Percentiles rank a stretch among this genome's conserved stretches.
These are phyloP conservation scores for Sphagnurus paluster DNA, from an alignment of 1,284 basidiomycete species.

Conservation along the genomic window DNA sequence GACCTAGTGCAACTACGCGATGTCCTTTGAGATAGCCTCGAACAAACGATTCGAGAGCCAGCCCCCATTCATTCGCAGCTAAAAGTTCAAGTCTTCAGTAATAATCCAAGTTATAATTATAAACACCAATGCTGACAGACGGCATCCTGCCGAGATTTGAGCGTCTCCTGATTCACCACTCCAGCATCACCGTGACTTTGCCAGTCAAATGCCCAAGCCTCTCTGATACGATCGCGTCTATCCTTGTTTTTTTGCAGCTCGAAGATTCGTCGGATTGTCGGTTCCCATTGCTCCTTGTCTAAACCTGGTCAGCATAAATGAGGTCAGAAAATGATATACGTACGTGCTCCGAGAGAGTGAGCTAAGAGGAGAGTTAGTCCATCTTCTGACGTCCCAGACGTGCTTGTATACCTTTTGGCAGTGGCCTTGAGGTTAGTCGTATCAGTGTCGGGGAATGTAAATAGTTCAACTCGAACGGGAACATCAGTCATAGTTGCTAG, in stretches of 20 bases:
- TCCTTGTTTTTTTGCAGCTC: constrained; percentile 24
- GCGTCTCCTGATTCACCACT: constrained; percentile 37
- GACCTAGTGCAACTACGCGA: constrained; percentile 40
- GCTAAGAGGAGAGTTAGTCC: constrained; percentile 29
- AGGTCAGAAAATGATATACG: constrained; percentile 14
- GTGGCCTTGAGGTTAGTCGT: constrained; percentile 22
- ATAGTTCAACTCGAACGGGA: constrained; percentile 10
- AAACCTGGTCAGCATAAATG: neutral
- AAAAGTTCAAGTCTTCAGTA: constrained; percentile 17
- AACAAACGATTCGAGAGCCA: constrained; percentile 37
- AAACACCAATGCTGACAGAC: constrained; percentile 43
- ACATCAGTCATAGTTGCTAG: neutral
- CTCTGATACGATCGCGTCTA: constrained; percentile 34
- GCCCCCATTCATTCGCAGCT: constrained; percentile 39
- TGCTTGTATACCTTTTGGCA: constrained; percentile 26
- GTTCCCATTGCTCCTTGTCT: constrained; percentile 59
- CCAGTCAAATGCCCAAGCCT: constrained; percentile 55
- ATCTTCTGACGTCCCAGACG: constrained; percentile 6
- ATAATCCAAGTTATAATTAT: neutral
- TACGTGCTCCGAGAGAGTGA: constrained; percentile 33
- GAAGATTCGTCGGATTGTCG: constrained; percentile 41
- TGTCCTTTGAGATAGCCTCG: constrained; percentile 33
- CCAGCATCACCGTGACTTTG: constrained; percentile 56
- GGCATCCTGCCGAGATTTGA: constrained; percentile 32
- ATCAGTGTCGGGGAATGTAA: constrained; percentile 9